Evolutionary conservation across 352 stramenopile species (phyloP).

Genomic region (Phytophthora vignae): DNA sequence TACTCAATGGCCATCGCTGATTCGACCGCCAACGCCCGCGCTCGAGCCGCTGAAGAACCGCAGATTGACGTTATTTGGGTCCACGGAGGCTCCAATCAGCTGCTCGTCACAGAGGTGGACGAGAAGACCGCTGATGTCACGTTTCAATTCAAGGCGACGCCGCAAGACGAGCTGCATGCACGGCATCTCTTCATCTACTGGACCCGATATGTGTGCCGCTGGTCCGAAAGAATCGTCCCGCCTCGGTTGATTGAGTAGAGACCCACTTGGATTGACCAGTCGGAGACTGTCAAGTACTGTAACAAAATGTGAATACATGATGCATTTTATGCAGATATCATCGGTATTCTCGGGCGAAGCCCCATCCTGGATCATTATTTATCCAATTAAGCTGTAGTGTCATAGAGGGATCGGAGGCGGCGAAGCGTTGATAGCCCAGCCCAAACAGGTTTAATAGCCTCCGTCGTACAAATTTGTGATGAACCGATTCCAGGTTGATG

Average conservation of each 20-base stretch:
- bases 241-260: neutral
- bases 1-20: slow-evolving; percentile 33
- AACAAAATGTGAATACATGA: too few species aligned
- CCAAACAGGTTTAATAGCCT: too few species aligned
- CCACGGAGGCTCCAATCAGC: slow-evolving; percentile 21
- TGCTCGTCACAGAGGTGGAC: neutral
- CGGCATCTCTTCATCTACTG: neutral
- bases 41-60: slow-evolving; percentile 16
- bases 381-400: too few species aligned
- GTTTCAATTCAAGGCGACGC: neutral
- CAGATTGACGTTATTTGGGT: slow-evolving; percentile 26
- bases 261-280: neutral
- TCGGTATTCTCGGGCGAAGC: too few species aligned
- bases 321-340: too few species aligned
- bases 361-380: too few species aligned
- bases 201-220: neutral
- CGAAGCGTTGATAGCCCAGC: too few species aligned
- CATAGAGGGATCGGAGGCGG: too few species aligned
- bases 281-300: too few species aligned
- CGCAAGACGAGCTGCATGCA: neutral
- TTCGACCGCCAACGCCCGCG: slow-evolving; percentile 27
- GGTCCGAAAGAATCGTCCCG: neutral
- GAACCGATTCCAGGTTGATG: too few species aligned
- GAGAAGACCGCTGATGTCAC: neutral
- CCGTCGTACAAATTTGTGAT: too few species aligned